Evolutionary conservation across 2,329 filamentous ascomycete species (phyloP), one percentile per base, ranked within the genome.

Genomic region (Scytalidium sp.): DNA sequence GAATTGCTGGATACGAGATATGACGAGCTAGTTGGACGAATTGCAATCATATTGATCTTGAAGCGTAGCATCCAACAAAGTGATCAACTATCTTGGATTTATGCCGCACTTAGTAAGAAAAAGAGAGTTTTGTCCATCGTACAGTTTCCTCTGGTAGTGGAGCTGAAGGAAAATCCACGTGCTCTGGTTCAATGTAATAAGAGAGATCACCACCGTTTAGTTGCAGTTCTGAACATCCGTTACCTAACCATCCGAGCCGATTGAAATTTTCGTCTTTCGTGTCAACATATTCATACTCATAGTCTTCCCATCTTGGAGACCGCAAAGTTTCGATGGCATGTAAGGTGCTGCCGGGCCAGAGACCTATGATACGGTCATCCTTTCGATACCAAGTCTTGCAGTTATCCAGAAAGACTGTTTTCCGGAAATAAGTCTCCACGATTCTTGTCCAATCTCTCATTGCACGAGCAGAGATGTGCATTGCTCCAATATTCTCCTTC

Each of bases 341-440:
- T 0, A 78, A 71, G 1, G 82, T 83, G 55, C 80, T 85, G 0
- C 84, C 84, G 0, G 85, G 85, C 78, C 84, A 46, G 11, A 46
- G 20, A 3, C 45, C 45, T 11, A 46, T 36, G 8, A 46, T 36
- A 13, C 21, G 19, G 19, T 40, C 17, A 1, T 80, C 80, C 10
- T 84, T 81, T 50, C 88, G 88, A 55, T 86, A 87, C 85, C 85
- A 89, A 0, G 80, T 85, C 39, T 78, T 81, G 63, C 85, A 89
- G 52, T 79, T 78, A 47, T 84, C 79, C 0, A 75, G 72, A 48
- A 84, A 61, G 1, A 80, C 76, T 0, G 76, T 80, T n/a, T 65
- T 72, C 0, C 67, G 63, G 57, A 80, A 80, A 60, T 79, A 80
- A 1, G 75, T 75, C 53, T 80, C 74, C 22, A 71, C 73, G 64